phyloP scores from a whole-genome alignment of 2,329 filamentous ascomycete species.

The Botryotinia narcissicola region DNA sequence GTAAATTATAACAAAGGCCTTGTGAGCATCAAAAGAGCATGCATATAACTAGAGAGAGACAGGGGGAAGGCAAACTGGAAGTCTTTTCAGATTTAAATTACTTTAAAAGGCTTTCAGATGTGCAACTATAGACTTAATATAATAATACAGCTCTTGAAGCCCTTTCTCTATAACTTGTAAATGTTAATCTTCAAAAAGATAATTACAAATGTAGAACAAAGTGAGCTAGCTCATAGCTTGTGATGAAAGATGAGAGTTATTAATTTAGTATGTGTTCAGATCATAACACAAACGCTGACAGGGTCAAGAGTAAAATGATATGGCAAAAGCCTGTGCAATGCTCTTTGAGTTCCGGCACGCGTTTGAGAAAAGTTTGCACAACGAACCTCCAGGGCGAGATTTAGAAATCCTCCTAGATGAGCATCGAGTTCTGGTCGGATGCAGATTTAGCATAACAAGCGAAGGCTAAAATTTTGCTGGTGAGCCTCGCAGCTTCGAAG shows the following conservation, averaged over 20 bases:
- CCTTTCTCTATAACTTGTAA: background rate
- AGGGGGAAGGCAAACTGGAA: background rate
- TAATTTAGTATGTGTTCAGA: background rate
- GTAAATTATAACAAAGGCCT: background rate
- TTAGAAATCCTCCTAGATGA: background rate
- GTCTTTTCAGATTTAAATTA: background rate
- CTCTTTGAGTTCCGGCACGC: background rate
- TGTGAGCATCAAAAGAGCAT: background rate
- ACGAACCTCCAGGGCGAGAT: background rate
- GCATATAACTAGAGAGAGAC: background rate
- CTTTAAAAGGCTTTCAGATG: background rate
- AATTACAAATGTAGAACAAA: background rate
- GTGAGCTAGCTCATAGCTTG: background rate
- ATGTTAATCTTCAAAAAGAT: background rate
- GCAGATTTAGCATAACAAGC: background rate
- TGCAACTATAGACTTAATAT: background rate
- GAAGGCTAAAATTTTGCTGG: background rate
- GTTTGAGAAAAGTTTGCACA: background rate
- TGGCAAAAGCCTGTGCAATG: background rate
- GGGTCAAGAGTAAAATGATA: background rate
- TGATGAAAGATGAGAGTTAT: background rate
- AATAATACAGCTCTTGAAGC: background rate
- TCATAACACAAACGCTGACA: background rate
- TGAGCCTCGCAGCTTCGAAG: background rate
- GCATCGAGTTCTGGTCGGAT: background rate